A percentile compares a stretch with the other conserved stretches of the same genome.
phyloP scores from a whole-genome alignment of 2,329 filamentous ascomycete species.

The Ophiobolus disseminans region DNA sequence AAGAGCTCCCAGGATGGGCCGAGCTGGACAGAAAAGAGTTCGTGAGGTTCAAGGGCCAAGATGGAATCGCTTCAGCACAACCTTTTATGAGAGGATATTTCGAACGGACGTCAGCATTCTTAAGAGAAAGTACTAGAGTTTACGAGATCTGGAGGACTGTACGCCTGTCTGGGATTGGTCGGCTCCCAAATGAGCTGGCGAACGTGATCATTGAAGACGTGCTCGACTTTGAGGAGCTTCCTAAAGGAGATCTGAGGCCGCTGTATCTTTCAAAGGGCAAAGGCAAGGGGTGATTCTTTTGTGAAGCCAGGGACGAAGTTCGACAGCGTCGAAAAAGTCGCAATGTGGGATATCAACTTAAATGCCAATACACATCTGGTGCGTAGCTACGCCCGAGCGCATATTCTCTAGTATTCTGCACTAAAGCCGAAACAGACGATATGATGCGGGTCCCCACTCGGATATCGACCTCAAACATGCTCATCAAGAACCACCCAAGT shows the following conservation, averaged over 20 bases:
- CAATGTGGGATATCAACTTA: too few relatives aligned
- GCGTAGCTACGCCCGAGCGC: too few relatives aligned
- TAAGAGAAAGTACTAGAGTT: constrained; percentile 13
- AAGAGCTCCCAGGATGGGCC: constrained; percentile 8
- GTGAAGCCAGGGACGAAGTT: too few relatives aligned
- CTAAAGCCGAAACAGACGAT: too few relatives aligned
- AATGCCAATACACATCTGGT: too few relatives aligned
- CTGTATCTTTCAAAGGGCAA: not conserved
- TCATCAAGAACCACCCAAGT: not conserved
- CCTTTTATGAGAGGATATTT: constrained; percentile 13
- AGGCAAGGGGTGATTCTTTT: not conserved
- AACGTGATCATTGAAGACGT: constrained; percentile 16
- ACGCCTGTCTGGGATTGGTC: constrained; percentile 9
- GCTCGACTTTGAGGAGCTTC: constrained; percentile 4
- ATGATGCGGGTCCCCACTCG: not conserved
- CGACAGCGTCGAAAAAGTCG: too few relatives aligned
- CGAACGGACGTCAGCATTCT: constrained; percentile 9
- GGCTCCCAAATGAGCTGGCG: constrained; percentile 17
- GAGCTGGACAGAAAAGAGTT: constrained; percentile 10
- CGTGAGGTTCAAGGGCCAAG: not conserved
- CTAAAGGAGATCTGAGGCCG: not conserved
- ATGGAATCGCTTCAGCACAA: not conserved
- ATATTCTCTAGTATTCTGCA: too few relatives aligned
- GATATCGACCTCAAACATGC: constrained; percentile 3
- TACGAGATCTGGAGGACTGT: constrained; percentile 22